Conservation (phyloP, 768 basidiomycete genomes). For the Lentinus brumalis region DNA sequence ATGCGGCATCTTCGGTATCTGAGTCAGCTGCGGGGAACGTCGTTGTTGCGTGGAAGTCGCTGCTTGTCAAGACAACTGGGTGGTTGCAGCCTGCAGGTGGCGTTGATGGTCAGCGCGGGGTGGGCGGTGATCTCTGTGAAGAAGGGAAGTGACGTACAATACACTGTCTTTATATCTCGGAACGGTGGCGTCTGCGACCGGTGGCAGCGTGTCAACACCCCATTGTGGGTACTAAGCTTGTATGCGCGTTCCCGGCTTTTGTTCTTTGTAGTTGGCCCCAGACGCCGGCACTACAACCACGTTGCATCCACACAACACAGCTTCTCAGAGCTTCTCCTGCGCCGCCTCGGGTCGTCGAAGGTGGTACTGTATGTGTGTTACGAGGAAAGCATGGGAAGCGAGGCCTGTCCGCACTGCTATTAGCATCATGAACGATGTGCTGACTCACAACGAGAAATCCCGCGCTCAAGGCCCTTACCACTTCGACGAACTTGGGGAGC, state of each 20-base stretch:
- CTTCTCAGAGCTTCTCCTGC: conserved; percentile 5
- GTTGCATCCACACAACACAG: conserved; percentile 9
- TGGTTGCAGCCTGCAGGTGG: no score
- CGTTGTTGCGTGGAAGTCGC: no score
- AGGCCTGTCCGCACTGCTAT: no score
- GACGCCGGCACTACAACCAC: conserved; percentile 16
- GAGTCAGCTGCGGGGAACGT: no score
- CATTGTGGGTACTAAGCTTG: conserved; percentile 6
- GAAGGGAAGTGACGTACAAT: not conserved
- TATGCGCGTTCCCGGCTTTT: conserved; percentile 7
- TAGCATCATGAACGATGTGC: no score
- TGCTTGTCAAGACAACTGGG: no score
- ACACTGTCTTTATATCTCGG: conserved; percentile 13
- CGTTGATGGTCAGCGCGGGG: not conserved
- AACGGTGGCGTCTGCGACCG: conserved; percentile 15
- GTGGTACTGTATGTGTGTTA: not conserved
- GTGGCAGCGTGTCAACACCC: conserved; percentile 8
- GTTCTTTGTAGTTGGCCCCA: conserved; percentile 14
- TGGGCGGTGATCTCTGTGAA: conserved; percentile 1
- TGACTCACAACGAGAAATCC: no score
- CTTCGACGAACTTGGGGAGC: no score
- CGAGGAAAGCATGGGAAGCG: not conserved
- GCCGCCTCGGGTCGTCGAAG: not conserved
- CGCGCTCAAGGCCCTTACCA: no score
- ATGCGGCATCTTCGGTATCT: no score